Evolutionary conservation across 2,329 filamentous ascomycete species (phyloP), one percentile per base, ranked within the genome.

Genomic region (Leptographium lundbergii): DNA sequence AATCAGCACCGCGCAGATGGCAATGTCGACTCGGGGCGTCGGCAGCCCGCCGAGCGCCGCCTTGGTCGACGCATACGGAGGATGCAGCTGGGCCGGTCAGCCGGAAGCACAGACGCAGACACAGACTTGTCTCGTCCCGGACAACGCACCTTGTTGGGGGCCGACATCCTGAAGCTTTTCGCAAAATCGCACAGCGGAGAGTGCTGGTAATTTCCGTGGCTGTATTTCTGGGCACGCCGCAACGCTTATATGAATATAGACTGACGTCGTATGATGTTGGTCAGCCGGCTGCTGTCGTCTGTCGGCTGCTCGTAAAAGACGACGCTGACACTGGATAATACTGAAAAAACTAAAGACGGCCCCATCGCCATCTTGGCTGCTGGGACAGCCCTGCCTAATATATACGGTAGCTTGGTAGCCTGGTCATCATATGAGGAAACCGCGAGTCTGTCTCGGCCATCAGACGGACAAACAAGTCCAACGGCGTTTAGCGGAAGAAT

Each of bases 1-100:
- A 17, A 90, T 69, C 62, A 91, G 80, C 59, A 88, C 78, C 57
- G 78, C 75, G 61, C 75, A 81, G 67, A 89, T 77, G 45, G 87
- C 84, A 9, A 84, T 76, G 68, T 91, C 88, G 62, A 86, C 72
- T 3, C 67, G 62, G 4, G 76, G 67, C 1, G 75, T 79, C 1
- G 88, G 87, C 9, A 72, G 64, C 27, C 84, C 81, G 60, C 86
- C 85, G 22, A 84, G 70, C 19, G 68, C 66, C 50, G 84, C 82
- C 1, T 10, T 19, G 48, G 48, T 51, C 13, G 48, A 51, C 4
- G 48, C 48, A 51, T 51, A 51, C 5, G 48, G 48, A 2, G 24
- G 48, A 14, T 27, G 25, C 17, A 17, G 22, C 32, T 34, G 48
- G 4, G 4, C 7, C 14, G 24, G 42, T 45, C 42, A 45, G 42